phyloP scores from a whole-genome alignment of 139 green algal genomes.

The Volvox africanus region DNA sequence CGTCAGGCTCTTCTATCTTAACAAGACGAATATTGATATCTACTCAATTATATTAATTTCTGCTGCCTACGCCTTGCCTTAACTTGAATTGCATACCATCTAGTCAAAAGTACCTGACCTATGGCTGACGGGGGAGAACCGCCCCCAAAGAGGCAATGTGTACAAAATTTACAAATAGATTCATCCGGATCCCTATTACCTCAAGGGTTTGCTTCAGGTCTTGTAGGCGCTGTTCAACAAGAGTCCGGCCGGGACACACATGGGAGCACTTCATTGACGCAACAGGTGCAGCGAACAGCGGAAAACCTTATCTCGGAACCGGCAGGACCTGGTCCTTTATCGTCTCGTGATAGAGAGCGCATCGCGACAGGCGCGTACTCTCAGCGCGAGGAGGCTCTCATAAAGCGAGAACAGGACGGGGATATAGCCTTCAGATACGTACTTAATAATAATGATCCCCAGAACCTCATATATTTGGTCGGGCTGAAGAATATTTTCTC shows the following conservation, averaged over 20 bases:
- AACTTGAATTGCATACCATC: background rate
- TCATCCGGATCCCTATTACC: too few relatives aligned
- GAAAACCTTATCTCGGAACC: background rate
- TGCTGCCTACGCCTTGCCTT: too few relatives aligned
- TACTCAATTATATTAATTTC: too few relatives aligned
- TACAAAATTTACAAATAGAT: background rate
- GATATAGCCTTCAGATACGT: slow-evolving; percentile 82
- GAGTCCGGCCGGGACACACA: background rate
- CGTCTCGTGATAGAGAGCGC: background rate
- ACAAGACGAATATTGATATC: too few relatives aligned
- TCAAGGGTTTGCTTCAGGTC: too few relatives aligned
- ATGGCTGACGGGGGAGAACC: slow-evolving; percentile 29
- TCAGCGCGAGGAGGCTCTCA: slow-evolving; percentile 74
- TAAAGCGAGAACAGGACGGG: slow-evolving; percentile 70
- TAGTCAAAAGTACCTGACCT: background rate
- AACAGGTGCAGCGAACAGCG: background rate
- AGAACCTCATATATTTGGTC: slow-evolving; percentile 63
- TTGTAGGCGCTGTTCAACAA: background rate
- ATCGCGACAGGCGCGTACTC: slow-evolving; percentile 60
- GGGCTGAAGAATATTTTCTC: slow-evolving; percentile 96
- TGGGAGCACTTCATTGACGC: background rate
- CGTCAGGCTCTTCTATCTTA: too few relatives aligned
- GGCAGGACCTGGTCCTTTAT: background rate
- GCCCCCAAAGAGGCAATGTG: slow-evolving; percentile 1
- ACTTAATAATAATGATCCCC: slow-evolving; percentile 69